Conservation (phyloP, 257 asterid genomes). For the Fraxinus americana region DNA sequence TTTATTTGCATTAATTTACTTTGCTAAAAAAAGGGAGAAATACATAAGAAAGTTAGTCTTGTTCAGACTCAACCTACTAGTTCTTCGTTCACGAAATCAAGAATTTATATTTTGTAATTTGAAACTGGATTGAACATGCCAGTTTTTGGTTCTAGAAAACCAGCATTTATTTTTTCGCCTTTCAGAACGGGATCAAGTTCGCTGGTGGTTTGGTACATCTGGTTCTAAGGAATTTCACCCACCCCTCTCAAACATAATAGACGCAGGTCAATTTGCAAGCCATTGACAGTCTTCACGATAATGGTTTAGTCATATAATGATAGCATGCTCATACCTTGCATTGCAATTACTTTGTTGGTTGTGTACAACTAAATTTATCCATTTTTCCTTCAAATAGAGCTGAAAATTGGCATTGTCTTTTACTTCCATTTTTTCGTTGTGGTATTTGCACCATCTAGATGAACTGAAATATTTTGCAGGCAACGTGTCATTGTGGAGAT, state of each 20-base stretch:
- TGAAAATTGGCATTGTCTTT: not conserved
- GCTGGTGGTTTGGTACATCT: not conserved
- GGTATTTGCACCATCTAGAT: constrained; percentile 9
- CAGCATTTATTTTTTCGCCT: not conserved
- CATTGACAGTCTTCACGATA: not conserved
- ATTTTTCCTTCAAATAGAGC: too few relatives aligned
- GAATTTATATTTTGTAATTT: not conserved
- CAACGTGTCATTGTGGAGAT: constrained; percentile 75
- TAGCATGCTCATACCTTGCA: not conserved
- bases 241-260: not conserved
- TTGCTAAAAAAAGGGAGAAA: not conserved
- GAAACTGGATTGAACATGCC: not conserved
- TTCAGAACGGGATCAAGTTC: not conserved
- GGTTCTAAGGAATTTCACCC: not conserved
- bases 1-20: too few relatives aligned
- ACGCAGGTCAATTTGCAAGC: not conserved
- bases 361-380: not conserved
- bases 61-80: not conserved
- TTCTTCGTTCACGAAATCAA: not conserved
- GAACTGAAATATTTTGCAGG: constrained; percentile 40
- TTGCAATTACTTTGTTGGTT: constrained; percentile 13
- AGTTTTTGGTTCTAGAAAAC: not conserved
- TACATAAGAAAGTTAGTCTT: not conserved
- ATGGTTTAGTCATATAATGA: not conserved
- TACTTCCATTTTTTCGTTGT: not conserved